Evolutionary conservation across 768 basidiomycete species (phyloP), one percentile per base, ranked within the genome.

Genomic region (Suillus americanus): DNA sequence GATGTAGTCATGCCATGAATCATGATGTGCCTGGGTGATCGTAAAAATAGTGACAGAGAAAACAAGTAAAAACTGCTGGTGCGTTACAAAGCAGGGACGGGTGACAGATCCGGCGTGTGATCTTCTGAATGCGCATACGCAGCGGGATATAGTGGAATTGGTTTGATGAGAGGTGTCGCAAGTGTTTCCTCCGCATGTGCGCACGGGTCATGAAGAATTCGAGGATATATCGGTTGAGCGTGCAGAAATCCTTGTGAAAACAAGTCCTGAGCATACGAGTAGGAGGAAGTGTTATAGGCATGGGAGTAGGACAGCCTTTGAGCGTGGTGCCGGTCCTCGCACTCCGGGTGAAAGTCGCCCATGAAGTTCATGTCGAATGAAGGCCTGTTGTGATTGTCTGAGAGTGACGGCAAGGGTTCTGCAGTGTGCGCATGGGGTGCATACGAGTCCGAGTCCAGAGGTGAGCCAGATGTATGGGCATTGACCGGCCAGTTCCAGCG

Each of bases 71-170:
- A 23, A 25, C 37, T 25, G 16, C 37, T 7, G 37, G 38, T 28
- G 38, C 14, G 37, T n/a, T 65, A 64, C 62, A 68, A 14, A 56
- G 50, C 46, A 35, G 61, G 43, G 51, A 37, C 50, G 53, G 59
- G 60, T 41, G 57, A 50, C 12, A 60, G 10, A 62, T 64, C 50
- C 1, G 51, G 56, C 23, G 48, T 60, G 51, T 41, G 45, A 45
- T 25, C 20, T 38, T 70, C 66, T 41, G 67, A 43, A n/a, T 74
- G 69, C 53, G 63, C 16, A 55, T 73, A 75, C 25, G 74, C 68
- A 30, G 61, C 48, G 0, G 75, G 75, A 57, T 76, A 78, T 46
- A 71, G 25, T 8, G 75, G 71, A 25, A 65, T 76, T 10, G 75
- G 76, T 62, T 63, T 73, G 64, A 77, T 62, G 30, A 78, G 56